phyloP scores from a whole-genome alignment of 139 green algal genomes.

The Closterium sp. region DNA sequence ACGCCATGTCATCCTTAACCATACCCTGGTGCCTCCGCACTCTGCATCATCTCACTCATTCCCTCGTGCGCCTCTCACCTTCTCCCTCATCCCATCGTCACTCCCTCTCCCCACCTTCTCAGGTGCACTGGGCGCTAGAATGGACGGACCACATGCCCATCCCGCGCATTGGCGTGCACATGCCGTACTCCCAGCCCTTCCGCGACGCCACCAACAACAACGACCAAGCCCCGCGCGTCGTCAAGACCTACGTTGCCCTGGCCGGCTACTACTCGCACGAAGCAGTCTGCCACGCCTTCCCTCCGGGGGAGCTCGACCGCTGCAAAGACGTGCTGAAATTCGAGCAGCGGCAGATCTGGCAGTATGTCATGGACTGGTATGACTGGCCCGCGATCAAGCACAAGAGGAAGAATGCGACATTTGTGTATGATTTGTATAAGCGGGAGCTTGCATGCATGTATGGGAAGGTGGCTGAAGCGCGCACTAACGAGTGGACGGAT shows the following conservation, averaged over 20 bases:
- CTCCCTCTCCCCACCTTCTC: neutral
- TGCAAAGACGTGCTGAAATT: neutral
- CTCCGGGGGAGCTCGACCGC: neutral
- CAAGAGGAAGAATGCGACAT: neutral
- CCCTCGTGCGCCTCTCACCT: neutral
- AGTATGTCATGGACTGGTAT: neutral
- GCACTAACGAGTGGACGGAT: neutral
- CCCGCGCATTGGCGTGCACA: neutral
- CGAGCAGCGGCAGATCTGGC: constrained; percentile 10
- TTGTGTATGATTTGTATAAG: constrained; percentile 4
- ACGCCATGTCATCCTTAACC: no score
- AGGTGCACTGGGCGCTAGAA: neutral
- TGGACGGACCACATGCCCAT: neutral
- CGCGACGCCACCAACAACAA: neutral
- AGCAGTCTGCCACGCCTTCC: neutral
- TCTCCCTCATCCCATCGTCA: neutral
- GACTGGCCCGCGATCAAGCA: neutral
- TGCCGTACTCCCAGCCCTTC: neutral
- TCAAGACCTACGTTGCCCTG: neutral
- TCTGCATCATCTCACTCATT: neutral
- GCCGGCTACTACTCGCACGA: neutral
- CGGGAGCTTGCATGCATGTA: neutral
- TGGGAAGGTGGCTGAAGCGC: neutral
- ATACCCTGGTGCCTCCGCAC: no score
- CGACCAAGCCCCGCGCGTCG: neutral